These are phyloP conservation scores for Pythium oligandrum DNA, from an alignment of 352 stramenopile species.

Conservation along the genomic window DNA sequence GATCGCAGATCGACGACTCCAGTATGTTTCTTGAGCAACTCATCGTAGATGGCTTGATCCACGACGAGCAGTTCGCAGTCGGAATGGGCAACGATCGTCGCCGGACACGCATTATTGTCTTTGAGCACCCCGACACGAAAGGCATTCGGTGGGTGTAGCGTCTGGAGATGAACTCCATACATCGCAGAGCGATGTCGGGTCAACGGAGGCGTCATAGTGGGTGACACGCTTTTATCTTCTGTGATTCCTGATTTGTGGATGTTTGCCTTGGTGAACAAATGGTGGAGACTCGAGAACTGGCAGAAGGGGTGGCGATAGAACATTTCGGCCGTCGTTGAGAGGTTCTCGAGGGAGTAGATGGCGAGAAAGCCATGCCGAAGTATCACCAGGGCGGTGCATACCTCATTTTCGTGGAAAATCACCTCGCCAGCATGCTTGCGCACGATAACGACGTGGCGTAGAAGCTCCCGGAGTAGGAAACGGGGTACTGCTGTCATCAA, in stretches of 20 bases:
- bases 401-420: constrained; percentile 46
- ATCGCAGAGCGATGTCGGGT: constrained; percentile 32
- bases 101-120: constrained; percentile 31
- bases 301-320: constrained; percentile 60
- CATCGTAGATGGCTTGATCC: constrained; percentile 35
- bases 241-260: background rate
- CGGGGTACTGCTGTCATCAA: constrained; percentile 30
- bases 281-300: constrained; percentile 25
- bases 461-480: constrained; percentile 36
- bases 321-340: constrained; percentile 52
- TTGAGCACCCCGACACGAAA: constrained; percentile 54
- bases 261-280: constrained; percentile 15
- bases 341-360: constrained; percentile 62
- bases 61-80: constrained; percentile 48
- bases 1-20: constrained; percentile 27
- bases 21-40: constrained; percentile 30
- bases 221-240: background rate
- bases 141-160: constrained; percentile 37
- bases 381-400: constrained; percentile 26
- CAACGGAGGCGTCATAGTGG: constrained; percentile 4
- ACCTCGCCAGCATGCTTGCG: constrained; percentile 39
- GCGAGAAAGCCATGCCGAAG: constrained; percentile 51
- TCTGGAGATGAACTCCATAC: constrained; percentile 55
- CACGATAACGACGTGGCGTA: constrained; percentile 26
- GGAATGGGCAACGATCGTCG: constrained; percentile 48